These are phyloP conservation scores for Centaurea solstitialis DNA, from an alignment of 129 eudicot species.

Conservation along the genomic window DNA sequence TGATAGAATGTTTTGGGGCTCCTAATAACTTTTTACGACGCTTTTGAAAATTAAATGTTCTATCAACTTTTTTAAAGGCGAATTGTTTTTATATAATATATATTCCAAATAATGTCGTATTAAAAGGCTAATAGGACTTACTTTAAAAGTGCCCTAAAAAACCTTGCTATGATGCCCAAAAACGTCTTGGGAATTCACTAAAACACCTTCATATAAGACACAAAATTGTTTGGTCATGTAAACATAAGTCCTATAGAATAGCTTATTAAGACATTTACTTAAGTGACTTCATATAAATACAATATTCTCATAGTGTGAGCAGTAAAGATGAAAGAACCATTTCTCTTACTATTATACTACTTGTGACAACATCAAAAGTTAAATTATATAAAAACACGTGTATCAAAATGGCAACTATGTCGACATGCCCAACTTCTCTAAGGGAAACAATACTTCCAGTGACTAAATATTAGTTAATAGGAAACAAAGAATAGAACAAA, in stretches of 20 bases:
- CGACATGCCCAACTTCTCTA: background rate
- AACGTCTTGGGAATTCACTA: background rate
- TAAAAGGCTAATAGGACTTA: background rate
- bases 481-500: background rate
- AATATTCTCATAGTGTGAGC: background rate
- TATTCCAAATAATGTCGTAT: background rate
- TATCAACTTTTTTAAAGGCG: no score
- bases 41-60: background rate
- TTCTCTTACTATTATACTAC: background rate
- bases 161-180: background rate
- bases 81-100: no score
- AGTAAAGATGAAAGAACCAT: background rate
- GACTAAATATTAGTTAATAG: background rate
- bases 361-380: background rate
- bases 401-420: background rate
- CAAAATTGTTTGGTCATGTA: background rate
- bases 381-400: background rate
- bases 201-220: background rate
- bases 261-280: background rate
- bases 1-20: background rate
- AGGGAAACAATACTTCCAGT: background rate
- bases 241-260: background rate
- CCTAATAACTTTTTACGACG: background rate
- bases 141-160: background rate
- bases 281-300: background rate